Evolutionary conservation across 129 eudicot species (phyloP), one percentile per base, ranked within the genome.

Genomic region (Escallonia herrerae): DNA sequence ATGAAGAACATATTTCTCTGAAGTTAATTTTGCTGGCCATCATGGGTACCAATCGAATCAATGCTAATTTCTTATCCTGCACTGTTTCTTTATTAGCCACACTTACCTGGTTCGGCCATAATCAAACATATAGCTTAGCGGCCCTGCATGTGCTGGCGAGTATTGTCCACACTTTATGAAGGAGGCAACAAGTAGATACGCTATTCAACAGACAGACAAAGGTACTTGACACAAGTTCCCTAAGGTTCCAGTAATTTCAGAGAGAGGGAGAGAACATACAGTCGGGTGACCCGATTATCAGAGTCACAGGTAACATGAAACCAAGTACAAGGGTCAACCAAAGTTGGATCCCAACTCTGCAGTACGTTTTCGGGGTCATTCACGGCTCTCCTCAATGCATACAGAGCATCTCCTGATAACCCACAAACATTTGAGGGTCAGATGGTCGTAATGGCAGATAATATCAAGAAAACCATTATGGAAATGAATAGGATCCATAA

Each of bases 301-400:
- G 73, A 63, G 71, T 83, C 80, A 67, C 89, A 83, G 58, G 89
- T 80, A 47, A 83, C 85, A 74, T 83, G 89, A 58, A 83, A 79
- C 89, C 89, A 83, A 51, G 89, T 83, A 74, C 89, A 83, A 6
- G 89, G 89, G 66, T 83, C 82, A 54, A 83, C 85, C 64, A 80
- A 58, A 40, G 89, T 83, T 50, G 89, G 89, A 76, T 83, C 89
- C 89, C 85, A 83, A 66, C 79, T 81, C 64, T 81, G 73, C 65
- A 73, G 58, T 15, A 76, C 65, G 65, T 76, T 64, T 38, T 44
- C 46, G 2, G 84, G 88, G 74, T 83, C 88, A 7, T 65, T 57
- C 37, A 83, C 75, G 13, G 67, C 60, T 56, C 70, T 76, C 68
- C 88, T 79, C 62, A 76, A 62, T 43, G 84, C 80, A 69, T 68